Evolutionary conservation across 345 rosid species (phyloP).

Genomic region (Lumnitzera littorea): DNA sequence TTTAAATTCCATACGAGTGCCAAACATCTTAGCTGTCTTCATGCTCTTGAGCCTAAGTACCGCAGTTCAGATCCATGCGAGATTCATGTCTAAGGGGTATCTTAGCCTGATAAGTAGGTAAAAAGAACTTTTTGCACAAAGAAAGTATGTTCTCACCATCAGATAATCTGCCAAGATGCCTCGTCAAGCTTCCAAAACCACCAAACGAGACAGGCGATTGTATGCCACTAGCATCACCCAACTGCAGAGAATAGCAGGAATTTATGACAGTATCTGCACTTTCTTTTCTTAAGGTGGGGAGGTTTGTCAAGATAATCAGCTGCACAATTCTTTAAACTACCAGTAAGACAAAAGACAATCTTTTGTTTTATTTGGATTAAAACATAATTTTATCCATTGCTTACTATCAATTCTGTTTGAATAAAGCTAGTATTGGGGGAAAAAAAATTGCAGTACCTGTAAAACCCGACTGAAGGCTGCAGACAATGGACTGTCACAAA

Average conservation of each 20-base stretch:
- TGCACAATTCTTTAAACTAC: no score
- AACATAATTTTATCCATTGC: no score
- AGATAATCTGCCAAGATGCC: constrained; percentile 84
- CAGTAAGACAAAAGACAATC: no score
- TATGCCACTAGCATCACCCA: constrained; percentile 98
- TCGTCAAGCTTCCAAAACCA: constrained; percentile 95
- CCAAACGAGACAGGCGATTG: constrained; percentile 99
- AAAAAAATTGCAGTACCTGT: constrained; percentile 53
- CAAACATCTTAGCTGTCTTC: no score
- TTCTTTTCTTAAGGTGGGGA: no score
- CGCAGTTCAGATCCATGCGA: no score
- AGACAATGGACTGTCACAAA: constrained; percentile 68
- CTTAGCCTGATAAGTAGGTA: constrained; percentile 1
- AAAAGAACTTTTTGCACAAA: not conserved
- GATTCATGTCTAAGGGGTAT: no score
- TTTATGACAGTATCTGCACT: not conserved
- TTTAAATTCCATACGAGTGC: no score
- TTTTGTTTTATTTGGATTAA: no score
- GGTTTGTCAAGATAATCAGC: no score
- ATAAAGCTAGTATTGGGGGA: constrained; percentile 1
- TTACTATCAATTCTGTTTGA: not conserved
- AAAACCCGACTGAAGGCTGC: constrained; percentile 84
- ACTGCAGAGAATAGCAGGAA: constrained; percentile 39
- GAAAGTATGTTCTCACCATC: constrained; percentile 36
- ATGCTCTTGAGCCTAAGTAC: no score